Conservation (phyloP, 768 basidiomycete species). For the button mushroom (Agaricus bisporus) region DNA sequence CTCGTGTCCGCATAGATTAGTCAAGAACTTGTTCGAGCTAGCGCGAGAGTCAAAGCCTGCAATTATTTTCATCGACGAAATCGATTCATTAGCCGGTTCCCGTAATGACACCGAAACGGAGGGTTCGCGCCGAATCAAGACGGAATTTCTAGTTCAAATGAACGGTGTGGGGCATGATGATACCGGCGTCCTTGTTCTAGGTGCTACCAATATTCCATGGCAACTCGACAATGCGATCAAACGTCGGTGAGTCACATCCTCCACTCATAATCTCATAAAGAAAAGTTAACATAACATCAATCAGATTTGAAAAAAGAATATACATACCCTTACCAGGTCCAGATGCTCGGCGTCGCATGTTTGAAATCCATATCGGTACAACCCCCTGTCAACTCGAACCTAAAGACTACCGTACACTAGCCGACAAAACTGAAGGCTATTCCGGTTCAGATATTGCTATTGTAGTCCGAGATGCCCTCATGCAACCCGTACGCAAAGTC, state of each 20-base stretch:
- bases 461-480: conserved; percentile 91
- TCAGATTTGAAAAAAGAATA: conserved; percentile 94
- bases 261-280: not conserved
- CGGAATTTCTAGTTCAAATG: conserved; percentile 97
- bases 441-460: conserved; percentile 95
- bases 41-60: conserved; percentile 94
- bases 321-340: conserved; percentile 95
- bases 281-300: not conserved
- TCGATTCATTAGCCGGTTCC: conserved; percentile 92
- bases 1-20: conserved; percentile 49
- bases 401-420: conserved; percentile 77
- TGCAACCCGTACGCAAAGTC: conserved; percentile 98
- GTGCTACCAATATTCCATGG: conserved; percentile 99
- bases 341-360: conserved; percentile 91
- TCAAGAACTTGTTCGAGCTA: conserved; percentile 94
- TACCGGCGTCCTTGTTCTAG: conserved; percentile 91
- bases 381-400: conserved; percentile 81
- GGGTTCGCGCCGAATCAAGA: conserved; percentile 95
- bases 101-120: conserved; percentile 97
- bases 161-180: conserved; percentile 98
- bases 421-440: conserved; percentile 87
- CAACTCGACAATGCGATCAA: conserved; percentile 97
- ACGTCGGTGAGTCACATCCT: conserved; percentile 53
- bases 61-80: conserved; percentile 99
- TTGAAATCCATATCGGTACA: conserved; percentile 90